These are phyloP conservation scores for Asclepias syriaca DNA, from an alignment of 257 asterid genomes.

Conservation along the genomic window DNA sequence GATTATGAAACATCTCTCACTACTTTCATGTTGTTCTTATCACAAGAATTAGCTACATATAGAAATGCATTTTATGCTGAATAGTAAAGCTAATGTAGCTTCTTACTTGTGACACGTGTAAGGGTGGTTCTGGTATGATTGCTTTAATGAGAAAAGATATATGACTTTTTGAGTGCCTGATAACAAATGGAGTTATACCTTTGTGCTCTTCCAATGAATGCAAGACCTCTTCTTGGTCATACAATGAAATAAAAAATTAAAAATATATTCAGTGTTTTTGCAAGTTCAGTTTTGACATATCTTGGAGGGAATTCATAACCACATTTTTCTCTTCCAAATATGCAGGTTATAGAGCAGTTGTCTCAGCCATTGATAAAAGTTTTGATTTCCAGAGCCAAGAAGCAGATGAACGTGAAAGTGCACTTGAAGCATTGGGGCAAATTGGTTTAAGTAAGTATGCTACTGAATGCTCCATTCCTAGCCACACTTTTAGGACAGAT, in stretches of 20 bases:
- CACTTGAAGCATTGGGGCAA: slow-evolving; percentile 92
- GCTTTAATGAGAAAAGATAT: background rate
- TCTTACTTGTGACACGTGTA: background rate
- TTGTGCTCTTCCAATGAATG: background rate
- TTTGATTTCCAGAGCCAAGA: slow-evolving; percentile 53
- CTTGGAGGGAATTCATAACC: background rate
- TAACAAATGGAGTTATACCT: background rate
- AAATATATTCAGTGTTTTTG: background rate
- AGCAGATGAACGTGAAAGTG: slow-evolving; percentile 89
- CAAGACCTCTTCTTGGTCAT: background rate
- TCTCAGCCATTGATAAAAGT: slow-evolving; percentile 70
- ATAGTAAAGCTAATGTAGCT: background rate
- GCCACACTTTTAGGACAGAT: background rate
- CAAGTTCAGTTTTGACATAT: background rate
- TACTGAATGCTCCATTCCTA: slow-evolving; percentile 14
- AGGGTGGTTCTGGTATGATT: background rate
- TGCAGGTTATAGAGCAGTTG: slow-evolving; percentile 53
- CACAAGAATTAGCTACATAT: background rate
- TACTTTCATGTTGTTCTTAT: background rate
- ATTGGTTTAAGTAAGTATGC: slow-evolving; percentile 78
- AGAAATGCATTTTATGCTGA: background rate
- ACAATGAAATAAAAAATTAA: background rate
- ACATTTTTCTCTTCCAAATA: slow-evolving; percentile 2
- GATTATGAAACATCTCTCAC: background rate
- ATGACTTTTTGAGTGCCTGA: background rate